These are phyloP conservation scores for Colletotrichum australisinense DNA, from an alignment of 2,329 filamentous ascomycete genomes.

Conservation along the genomic window DNA sequence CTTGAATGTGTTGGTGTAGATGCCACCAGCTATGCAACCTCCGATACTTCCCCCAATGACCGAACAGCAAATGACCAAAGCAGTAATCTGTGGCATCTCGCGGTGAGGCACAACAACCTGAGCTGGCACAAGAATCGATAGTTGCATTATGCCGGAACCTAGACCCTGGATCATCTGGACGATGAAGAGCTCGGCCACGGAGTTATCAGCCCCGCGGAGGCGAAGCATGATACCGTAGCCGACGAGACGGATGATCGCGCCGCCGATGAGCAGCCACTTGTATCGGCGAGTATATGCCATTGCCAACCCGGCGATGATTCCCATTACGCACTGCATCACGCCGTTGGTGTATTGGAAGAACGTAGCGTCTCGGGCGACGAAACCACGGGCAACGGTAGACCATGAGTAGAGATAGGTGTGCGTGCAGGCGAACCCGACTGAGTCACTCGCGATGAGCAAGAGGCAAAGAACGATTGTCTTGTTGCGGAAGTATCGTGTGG, in stretches of 20 bases:
- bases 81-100: conserved; percentile 46
- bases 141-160: conserved; percentile 42
- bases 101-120: conserved; percentile 42
- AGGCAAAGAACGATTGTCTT: conserved; percentile 40
- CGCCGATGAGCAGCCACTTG: conserved; percentile 45
- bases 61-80: conserved; percentile 44
- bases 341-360: conserved; percentile 48
- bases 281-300: conserved; percentile 47
- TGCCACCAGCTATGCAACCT: conserved; percentile 42
- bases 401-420: conserved; percentile 56
- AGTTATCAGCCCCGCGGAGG: conserved; percentile 44
- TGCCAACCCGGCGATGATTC: conserved; percentile 51
- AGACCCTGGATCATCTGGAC: conserved; percentile 49
- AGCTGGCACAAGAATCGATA: conserved; percentile 46
- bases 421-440: conserved; percentile 45
- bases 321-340: conserved; percentile 51
- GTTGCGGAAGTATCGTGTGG: conserved; percentile 49
- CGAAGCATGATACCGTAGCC: conserved; percentile 46
- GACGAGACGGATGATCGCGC: conserved; percentile 45
- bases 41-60: conserved; percentile 47
- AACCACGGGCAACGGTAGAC: conserved; percentile 49
- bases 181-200: conserved; percentile 49
- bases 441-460: conserved; percentile 39
- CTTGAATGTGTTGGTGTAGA: conserved; percentile 48
- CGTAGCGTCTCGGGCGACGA: conserved; percentile 41